Evolutionary conservation across 139 green algal genomes (phyloP).

Genomic region (Chlorella sorokiniana): DNA sequence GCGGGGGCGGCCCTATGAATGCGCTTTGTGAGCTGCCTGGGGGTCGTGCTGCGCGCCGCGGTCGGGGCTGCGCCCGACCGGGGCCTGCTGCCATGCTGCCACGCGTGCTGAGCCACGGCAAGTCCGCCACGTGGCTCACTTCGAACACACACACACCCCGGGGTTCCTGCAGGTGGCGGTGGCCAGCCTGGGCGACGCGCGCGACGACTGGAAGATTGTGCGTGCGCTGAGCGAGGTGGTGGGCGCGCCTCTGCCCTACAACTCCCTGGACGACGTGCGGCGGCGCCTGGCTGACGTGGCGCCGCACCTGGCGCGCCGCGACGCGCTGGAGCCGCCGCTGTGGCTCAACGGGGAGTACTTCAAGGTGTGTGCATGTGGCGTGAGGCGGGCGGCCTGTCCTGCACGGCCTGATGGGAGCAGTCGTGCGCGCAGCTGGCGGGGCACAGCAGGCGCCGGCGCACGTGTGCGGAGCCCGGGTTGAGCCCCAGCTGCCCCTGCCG

Average conservation of each 20-base stretch:
- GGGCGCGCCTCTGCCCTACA: slow-evolving; percentile 85
- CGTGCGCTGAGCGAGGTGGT: slow-evolving; percentile 84
- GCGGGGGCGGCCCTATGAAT: too few relatives aligned
- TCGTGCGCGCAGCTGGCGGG: too few relatives aligned
- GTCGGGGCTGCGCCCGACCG: too few relatives aligned
- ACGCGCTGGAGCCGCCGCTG: slow-evolving; percentile 71
- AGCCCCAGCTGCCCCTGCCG: background rate
- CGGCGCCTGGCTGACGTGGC: slow-evolving; percentile 81
- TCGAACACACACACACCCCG: too few relatives aligned
- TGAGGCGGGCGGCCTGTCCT: background rate
- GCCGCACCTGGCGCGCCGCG: slow-evolving; percentile 71
- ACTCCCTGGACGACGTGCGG: slow-evolving; percentile 73
- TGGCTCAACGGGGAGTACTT: slow-evolving; percentile 92
- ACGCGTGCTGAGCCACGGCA: too few relatives aligned
- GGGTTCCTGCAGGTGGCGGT: slow-evolving; percentile 63
- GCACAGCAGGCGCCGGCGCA: background rate
- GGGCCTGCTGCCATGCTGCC: background rate
- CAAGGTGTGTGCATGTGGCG: slow-evolving; percentile 56
- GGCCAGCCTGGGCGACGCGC: slow-evolving; percentile 69
- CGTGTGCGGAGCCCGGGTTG: too few relatives aligned
- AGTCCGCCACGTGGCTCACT: too few relatives aligned
- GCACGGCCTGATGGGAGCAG: too few relatives aligned
- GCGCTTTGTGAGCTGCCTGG: too few relatives aligned
- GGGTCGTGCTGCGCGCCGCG: too few relatives aligned
- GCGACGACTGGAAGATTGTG: slow-evolving; percentile 97